A percentile compares a stretch with the other conserved stretches of the same genome.
Evolutionary conservation across 108 stramenopile species (phyloP).

Genomic region (Licmophora abbreviata): DNA sequence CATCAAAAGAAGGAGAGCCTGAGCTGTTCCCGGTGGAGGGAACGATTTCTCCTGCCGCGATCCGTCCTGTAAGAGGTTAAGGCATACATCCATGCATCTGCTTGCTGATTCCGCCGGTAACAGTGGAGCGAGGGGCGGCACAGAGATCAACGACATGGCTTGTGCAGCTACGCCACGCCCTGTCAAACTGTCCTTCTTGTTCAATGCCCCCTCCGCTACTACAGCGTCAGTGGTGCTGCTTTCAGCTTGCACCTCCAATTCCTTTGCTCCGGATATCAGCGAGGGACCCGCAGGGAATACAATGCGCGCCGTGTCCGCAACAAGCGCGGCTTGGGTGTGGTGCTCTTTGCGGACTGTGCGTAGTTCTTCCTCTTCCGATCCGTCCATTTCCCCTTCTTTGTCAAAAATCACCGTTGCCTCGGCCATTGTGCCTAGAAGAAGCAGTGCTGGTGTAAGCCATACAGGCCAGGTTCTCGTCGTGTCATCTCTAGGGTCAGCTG

Average conservation of each 20-base stretch:
- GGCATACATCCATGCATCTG: conserved; percentile 47
- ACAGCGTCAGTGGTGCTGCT: conserved; percentile 7
- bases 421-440: conserved; percentile 73
- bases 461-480: conserved; percentile 37
- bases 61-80: no score
- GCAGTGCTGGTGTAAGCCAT: conserved; percentile 60
- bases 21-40: conserved; percentile 45
- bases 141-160: conserved; percentile 14
- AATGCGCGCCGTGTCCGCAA: conserved; percentile 27
- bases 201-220: not conserved
- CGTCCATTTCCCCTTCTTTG: conserved; percentile 21
- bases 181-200: not conserved
- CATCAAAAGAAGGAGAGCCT: conserved; percentile 57
- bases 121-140: conserved; percentile 60
- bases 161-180: conserved; percentile 1
- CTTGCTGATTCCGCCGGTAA: conserved; percentile 36
- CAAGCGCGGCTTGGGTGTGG: conserved; percentile 25
- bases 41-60: conserved; percentile 34
- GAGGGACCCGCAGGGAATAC: conserved; percentile 32
- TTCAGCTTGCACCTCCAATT: conserved; percentile 11
- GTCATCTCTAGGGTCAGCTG: conserved; percentile 14
- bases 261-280: conserved; percentile 3
- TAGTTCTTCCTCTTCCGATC: conserved; percentile 28
- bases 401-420: conserved; percentile 53
- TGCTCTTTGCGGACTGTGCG: conserved; percentile 42